Evolutionary conservation across 1,139 yeast genomes (phyloP).

Genomic region (Kodamaea sp.): DNA sequence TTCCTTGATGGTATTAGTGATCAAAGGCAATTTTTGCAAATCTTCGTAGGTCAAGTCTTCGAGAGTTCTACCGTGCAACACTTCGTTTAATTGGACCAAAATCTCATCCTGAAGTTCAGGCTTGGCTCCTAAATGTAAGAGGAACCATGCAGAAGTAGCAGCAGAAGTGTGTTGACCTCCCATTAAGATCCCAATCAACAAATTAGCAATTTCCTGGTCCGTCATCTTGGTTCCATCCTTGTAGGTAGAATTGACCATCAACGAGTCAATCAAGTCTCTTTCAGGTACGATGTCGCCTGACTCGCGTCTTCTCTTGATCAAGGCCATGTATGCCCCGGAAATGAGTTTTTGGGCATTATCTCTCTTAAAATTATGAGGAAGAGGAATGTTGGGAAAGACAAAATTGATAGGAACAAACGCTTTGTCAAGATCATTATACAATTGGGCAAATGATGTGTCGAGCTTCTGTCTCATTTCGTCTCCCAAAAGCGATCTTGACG

Average conservation of each 20-base stretch:
- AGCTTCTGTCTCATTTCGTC: conserved; percentile 85
- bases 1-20: conserved; percentile 83
- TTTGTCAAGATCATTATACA: conserved; percentile 88
- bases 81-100: conserved; percentile 66
- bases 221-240: conserved; percentile 93
- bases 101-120: conserved; percentile 82
- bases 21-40: conserved; percentile 75
- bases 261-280: conserved; percentile 85
- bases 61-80: conserved; percentile 52
- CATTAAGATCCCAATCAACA: conserved; percentile 93
- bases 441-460: conserved; percentile 77
- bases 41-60: conserved; percentile 74
- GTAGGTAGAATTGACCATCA: conserved; percentile 79
- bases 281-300: conserved; percentile 69
- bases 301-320: conserved; percentile 71
- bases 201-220: conserved; percentile 89
- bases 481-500: conserved; percentile 87
- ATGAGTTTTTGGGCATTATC: conserved; percentile 85
- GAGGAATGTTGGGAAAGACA: conserved; percentile 89
- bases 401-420: conserved; percentile 96
- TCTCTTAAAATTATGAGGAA: conserved; percentile 79
- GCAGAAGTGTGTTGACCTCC: conserved; percentile 99
- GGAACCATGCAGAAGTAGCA: conserved; percentile 91
- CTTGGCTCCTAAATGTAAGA: conserved; percentile 83
- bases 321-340: conserved; percentile 73